These are phyloP conservation scores for Drechslera avenae DNA, from an alignment of 2,329 filamentous ascomycete genomes.

Conservation along the genomic window DNA sequence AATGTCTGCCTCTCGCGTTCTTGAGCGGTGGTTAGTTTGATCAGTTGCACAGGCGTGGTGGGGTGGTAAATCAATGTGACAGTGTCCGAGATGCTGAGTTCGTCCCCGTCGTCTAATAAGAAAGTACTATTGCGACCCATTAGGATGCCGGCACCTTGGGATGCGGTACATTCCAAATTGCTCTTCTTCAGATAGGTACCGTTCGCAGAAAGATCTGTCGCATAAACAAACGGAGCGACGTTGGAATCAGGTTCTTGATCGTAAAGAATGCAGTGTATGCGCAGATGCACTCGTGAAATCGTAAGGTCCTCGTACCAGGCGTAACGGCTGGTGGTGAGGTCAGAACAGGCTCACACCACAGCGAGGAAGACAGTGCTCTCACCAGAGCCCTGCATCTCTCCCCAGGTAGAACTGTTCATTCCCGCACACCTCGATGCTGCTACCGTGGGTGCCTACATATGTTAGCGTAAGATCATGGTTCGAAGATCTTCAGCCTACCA, in stretches of 20 bases:
- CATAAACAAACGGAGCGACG: constrained; percentile 55
- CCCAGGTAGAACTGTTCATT: constrained; percentile 47
- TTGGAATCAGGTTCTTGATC: constrained; percentile 44
- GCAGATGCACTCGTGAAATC: constrained; percentile 55
- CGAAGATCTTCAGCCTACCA: constrained; percentile 20
- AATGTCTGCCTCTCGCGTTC: constrained; percentile 53
- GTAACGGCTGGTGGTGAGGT: constrained; percentile 32
- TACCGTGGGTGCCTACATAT: constrained; percentile 27
- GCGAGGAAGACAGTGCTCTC: constrained; percentile 15
- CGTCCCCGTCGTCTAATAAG: constrained; percentile 53
- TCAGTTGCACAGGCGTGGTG: constrained; percentile 5
- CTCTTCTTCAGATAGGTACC: constrained; percentile 46
- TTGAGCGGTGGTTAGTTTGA: constrained; percentile 29
- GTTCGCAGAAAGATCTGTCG: constrained; percentile 54
- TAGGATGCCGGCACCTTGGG: constrained; percentile 33
- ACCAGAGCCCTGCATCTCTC: constrained; percentile 42
- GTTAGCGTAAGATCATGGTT: constrained; percentile 22
- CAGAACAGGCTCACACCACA: constrained; percentile 19
- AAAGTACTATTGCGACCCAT: constrained; percentile 46
- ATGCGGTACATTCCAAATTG: constrained; percentile 25
- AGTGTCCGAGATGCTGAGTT: constrained; percentile 42
- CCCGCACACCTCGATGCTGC: constrained; percentile 37
- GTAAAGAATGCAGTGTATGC: constrained; percentile 54
- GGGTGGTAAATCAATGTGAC: constrained; percentile 38
- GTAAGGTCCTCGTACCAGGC: constrained; percentile 38